phyloP scores from a whole-genome alignment of 306 rosid species.

The Hippophae rhamnoides region DNA sequence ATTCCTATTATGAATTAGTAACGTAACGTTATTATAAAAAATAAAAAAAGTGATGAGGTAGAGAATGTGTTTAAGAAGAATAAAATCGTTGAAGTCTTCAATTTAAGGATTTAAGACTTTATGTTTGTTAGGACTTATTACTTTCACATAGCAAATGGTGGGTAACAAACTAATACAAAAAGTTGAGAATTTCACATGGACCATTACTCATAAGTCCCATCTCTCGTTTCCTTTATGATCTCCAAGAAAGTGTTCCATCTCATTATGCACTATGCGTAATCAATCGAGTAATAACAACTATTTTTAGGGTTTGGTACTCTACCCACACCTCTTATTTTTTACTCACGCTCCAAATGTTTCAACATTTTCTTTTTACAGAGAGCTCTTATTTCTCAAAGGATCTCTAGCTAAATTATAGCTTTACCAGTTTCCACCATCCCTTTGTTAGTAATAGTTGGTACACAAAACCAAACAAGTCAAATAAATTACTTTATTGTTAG shows the following conservation, averaged over 20 bases:
- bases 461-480: no score
- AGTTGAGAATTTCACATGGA: slow-evolving; percentile 4
- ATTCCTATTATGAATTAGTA: no score
- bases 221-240: background rate
- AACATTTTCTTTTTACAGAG: background rate
- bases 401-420: no score
- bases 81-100: background rate
- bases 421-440: no score
- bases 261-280: background rate
- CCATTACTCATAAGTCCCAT: background rate
- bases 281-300: background rate
- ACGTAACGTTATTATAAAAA: no score
- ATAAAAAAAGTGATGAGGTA: no score
- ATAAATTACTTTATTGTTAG: no score
- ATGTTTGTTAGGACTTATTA: background rate
- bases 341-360: background rate
- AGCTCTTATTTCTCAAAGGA: no score
- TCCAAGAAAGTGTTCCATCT: slow-evolving; percentile 13
- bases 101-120: no score
- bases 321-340: background rate
- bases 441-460: no score
- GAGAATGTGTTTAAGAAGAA: background rate
- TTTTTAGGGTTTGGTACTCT: slow-evolving; percentile 15
- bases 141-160: background rate
- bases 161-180: background rate